A percentile compares a stretch with the other conserved stretches of the same genome.
Conservation (phyloP, 495 filamentous ascomycete species). For the Penicillium cataractarum region DNA sequence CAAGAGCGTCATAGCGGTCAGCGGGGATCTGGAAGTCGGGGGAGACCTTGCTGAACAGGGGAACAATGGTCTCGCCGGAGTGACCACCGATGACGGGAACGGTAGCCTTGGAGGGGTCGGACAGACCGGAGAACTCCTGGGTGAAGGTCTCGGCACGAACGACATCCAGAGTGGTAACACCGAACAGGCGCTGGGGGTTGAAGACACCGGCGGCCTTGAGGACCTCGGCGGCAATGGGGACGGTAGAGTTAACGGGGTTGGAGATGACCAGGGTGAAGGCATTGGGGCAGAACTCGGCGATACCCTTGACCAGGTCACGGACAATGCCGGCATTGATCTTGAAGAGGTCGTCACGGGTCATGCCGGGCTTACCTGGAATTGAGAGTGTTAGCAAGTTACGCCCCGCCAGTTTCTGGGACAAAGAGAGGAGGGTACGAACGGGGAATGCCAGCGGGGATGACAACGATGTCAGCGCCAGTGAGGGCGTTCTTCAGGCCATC, state of each 20-base stretch:
- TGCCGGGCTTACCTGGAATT: constrained; percentile 88
- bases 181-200: constrained; percentile 90
- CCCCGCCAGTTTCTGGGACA: neutral
- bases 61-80: constrained; percentile 96
- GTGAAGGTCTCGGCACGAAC: constrained; percentile 98
- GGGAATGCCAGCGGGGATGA: constrained; percentile 97
- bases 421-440: constrained; percentile 62
- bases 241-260: constrained; percentile 98
- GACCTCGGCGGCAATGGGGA: constrained; percentile 95
- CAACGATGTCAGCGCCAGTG: constrained; percentile 88
- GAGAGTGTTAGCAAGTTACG: constrained; percentile 15
- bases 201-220: constrained; percentile 92
- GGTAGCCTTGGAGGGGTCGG: constrained; percentile 75
- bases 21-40: constrained; percentile 78
- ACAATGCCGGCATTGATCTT: constrained; percentile 97
- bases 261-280: constrained; percentile 96
- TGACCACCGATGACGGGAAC: constrained; percentile 97
- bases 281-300: constrained; percentile 85
- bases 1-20: constrained; percentile 82
- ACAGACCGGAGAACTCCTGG: constrained; percentile 77
- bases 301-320: constrained; percentile 78
- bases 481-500: constrained; percentile 88
- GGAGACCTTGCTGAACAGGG: constrained; percentile 89
- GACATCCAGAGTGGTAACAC: constrained; percentile 97
- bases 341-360: constrained; percentile 99